A percentile compares a stretch with the other conserved stretches of the same genome.
These are phyloP conservation scores for Lachnellula cervina DNA, from an alignment of 2,329 filamentous ascomycete genomes.

Conservation along the genomic window DNA sequence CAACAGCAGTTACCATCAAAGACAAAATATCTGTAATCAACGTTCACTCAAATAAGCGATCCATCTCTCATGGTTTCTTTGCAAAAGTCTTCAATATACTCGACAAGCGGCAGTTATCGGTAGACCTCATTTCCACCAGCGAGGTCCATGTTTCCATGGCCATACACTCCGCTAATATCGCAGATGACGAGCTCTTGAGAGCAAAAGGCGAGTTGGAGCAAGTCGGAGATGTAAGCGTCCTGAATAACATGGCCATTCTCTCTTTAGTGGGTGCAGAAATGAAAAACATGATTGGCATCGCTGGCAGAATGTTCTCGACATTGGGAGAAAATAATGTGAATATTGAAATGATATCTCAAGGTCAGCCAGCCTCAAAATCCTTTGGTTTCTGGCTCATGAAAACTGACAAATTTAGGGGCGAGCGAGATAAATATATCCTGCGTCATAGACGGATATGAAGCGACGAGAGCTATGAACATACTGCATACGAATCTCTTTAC, in stretches of 20 bases:
- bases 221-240: slow-evolving; percentile 85
- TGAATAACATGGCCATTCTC: slow-evolving; percentile 90
- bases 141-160: slow-evolving; percentile 98
- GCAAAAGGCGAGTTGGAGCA: slow-evolving; percentile 69
- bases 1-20: slow-evolving; percentile 94
- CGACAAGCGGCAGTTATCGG: slow-evolving; percentile 79
- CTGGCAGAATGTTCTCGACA: slow-evolving; percentile 90
- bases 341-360: slow-evolving; percentile 99
- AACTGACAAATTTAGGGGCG: slow-evolving; percentile 55
- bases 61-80: slow-evolving; percentile 93
- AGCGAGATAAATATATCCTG: slow-evolving; percentile 99
- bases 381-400: slow-evolving; percentile 2
- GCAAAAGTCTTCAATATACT: slow-evolving; percentile 90
- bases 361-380: slow-evolving; percentile 42
- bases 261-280: slow-evolving; percentile 92
- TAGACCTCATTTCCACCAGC: slow-evolving; percentile 92
- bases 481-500: slow-evolving; percentile 96
- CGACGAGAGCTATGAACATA: slow-evolving; percentile 90
- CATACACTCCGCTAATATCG: slow-evolving; percentile 72
- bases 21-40: slow-evolving; percentile 96
- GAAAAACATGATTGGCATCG: slow-evolving; percentile 95
- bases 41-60: slow-evolving; percentile 95
- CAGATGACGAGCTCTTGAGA: slow-evolving; percentile 57
- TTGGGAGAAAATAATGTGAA: slow-evolving; percentile 92
- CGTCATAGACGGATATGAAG: slow-evolving; percentile 87